Percentiles rank a stretch among this genome's conserved stretches.
phyloP scores from a whole-genome alignment of 2,329 filamentous ascomycete species.

The Sporothrix humicola region DNA sequence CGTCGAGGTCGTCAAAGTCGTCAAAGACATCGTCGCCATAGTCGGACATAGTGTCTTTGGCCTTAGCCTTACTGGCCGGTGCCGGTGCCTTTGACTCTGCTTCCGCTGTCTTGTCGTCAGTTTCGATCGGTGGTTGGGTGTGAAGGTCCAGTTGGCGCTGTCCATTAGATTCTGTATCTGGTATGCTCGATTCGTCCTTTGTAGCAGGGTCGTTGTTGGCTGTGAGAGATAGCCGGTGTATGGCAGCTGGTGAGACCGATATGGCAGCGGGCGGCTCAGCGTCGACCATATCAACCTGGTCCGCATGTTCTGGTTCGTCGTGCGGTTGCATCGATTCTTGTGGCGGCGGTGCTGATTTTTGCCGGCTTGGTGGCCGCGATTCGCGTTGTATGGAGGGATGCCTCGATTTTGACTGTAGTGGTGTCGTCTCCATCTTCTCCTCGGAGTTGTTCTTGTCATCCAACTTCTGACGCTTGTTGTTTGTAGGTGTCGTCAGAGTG shows the following conservation, averaged over 20 bases:
- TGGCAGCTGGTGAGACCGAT: slow-evolving; percentile 1
- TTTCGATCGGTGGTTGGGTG: background rate
- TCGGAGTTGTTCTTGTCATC: slow-evolving; percentile 43
- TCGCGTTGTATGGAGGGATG: background rate
- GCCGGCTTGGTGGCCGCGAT: slow-evolving; percentile 42
- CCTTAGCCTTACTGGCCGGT: background rate
- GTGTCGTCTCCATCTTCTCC: too few relatives aligned
- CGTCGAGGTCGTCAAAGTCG: slow-evolving; percentile 59
- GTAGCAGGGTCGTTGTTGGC: slow-evolving; percentile 40
- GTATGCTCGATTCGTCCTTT: slow-evolving; percentile 10
- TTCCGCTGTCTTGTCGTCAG: slow-evolving; percentile 20
- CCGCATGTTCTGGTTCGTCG: background rate
- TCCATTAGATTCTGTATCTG: slow-evolving; percentile 24
- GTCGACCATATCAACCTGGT: background rate
- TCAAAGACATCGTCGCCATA: slow-evolving; percentile 62
- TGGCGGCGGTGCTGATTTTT: slow-evolving; percentile 32
- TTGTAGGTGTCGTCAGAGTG: slow-evolving; percentile 60
- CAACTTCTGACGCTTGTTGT: slow-evolving; percentile 65
- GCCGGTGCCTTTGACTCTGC: background rate
- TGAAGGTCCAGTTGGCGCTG: background rate
- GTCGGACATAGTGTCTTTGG: slow-evolving; percentile 48
- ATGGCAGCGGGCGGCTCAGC: background rate
- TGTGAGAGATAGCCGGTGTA: slow-evolving; percentile 13
- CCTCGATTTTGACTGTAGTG: background rate
- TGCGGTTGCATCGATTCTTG: background rate